Evolutionary conservation across 2,329 filamentous ascomycete genomes (phyloP).

Genomic region (Corynespora cassiicola): DNA sequence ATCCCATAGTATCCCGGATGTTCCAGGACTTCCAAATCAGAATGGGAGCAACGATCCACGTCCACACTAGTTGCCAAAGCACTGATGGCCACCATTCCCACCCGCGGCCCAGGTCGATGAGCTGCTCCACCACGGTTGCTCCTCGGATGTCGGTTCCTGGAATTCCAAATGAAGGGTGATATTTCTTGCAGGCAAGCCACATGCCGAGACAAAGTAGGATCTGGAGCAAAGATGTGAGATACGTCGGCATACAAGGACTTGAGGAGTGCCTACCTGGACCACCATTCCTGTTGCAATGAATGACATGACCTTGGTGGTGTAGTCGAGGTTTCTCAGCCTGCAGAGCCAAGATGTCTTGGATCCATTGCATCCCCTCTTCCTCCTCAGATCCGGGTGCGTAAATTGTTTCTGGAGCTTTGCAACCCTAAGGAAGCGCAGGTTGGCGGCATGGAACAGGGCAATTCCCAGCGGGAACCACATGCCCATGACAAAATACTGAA

Average conservation of each 20-base stretch:
- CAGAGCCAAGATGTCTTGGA: constrained; percentile 7
- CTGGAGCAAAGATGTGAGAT: constrained; percentile 1
- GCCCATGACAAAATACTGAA: constrained; percentile 26
- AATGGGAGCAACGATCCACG: constrained; percentile 23
- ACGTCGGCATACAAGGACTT: background rate
- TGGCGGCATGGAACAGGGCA: constrained; percentile 23
- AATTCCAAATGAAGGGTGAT: constrained; percentile 22
- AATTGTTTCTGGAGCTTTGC: constrained; percentile 21
- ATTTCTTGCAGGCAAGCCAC: constrained; percentile 20
- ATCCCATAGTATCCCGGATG: constrained; percentile 22
- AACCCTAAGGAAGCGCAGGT: constrained; percentile 20
- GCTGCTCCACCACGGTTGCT: constrained; percentile 17
- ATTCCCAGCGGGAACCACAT: constrained; percentile 25
- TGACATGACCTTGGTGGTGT: constrained; percentile 7
- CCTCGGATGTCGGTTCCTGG: constrained; percentile 20
- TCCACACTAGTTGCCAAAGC: constrained; percentile 26
- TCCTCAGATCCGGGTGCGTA: constrained; percentile 3
- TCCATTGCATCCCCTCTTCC: constrained; percentile 3
- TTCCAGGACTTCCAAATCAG: constrained; percentile 20
- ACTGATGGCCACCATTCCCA: constrained; percentile 30
- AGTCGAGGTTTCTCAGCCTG: too few relatives aligned
- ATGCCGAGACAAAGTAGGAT: constrained; percentile 11
- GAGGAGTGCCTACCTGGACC: constrained; percentile 8
- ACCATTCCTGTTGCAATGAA: constrained; percentile 8
- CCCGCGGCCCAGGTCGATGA: constrained; percentile 19